A percentile compares a stretch with the other conserved stretches of the same genome.
Conservation (phyloP, 2,329 filamentous ascomycete species). For the Ascochyta clinopodiicola region DNA sequence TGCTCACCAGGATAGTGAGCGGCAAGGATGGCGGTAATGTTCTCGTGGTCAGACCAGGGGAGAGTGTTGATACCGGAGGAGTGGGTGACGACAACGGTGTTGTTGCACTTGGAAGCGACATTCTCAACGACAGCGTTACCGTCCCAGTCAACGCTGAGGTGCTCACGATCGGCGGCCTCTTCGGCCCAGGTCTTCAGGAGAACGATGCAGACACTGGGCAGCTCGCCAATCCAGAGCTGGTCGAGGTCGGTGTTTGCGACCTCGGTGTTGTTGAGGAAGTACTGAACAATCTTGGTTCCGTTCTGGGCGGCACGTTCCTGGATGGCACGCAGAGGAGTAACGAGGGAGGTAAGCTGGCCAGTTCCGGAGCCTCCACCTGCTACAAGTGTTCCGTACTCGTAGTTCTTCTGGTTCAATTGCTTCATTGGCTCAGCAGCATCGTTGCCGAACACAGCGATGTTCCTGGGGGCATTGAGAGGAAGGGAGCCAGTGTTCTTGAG, state of each 20-base stretch:
- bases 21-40: conserved; percentile 52
- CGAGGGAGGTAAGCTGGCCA: conserved; percentile 50
- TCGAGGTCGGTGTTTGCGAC: conserved; percentile 41
- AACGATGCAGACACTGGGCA: conserved; percentile 60
- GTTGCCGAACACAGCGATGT: conserved; percentile 59
- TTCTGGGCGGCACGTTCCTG: conserved; percentile 38
- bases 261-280: conserved; percentile 53
- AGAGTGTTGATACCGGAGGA: conserved; percentile 52
- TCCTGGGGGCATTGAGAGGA: conserved; percentile 59
- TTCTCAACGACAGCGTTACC: conserved; percentile 51
- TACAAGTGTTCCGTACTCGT: conserved; percentile 52
- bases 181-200: conserved; percentile 63
- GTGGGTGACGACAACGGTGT: conserved; percentile 60
- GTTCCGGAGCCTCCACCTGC: conserved; percentile 53
- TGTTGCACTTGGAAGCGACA: conserved; percentile 56
- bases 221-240: conserved; percentile 32
- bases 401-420: conserved; percentile 45
- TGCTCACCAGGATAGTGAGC: conserved; percentile 54
- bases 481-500: conserved; percentile 61
- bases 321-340: conserved; percentile 52
- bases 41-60: conserved; percentile 51
- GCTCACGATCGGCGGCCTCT: conserved; percentile 53
- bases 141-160: conserved; percentile 53
- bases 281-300: conserved; percentile 51
- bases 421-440: conserved; percentile 56